phyloP scores from a whole-genome alignment of 2,329 filamentous ascomycete species.

The Ceratocystis papillata region DNA sequence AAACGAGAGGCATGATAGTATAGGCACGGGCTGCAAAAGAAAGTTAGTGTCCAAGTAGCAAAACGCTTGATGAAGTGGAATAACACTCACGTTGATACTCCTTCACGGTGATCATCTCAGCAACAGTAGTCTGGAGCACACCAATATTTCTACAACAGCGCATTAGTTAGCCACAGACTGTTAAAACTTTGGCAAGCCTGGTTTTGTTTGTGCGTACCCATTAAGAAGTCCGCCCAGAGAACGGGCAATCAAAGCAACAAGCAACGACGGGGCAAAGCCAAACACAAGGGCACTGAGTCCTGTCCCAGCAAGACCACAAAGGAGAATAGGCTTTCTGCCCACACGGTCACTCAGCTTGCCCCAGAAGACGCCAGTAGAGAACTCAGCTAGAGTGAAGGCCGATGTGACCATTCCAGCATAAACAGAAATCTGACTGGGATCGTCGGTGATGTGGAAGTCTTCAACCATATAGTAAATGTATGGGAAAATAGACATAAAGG shows the following conservation, averaged over 20 bases:
- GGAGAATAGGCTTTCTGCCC: slow-evolving; percentile 82
- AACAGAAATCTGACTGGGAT: slow-evolving; percentile 70
- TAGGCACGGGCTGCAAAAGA: slow-evolving; percentile 65
- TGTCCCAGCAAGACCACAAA: slow-evolving; percentile 82
- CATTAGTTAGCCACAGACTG: slow-evolving; percentile 13
- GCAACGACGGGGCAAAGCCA: slow-evolving; percentile 74
- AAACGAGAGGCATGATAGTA: slow-evolving; percentile 95
- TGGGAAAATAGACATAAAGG: slow-evolving; percentile 98
- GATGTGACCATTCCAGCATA: slow-evolving; percentile 96
- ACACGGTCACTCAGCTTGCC: slow-evolving; percentile 83
- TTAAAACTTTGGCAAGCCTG: background rate
- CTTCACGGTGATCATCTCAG: slow-evolving; percentile 84
- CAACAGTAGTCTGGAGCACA: slow-evolving; percentile 87
- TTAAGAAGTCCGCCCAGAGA: slow-evolving; percentile 86
- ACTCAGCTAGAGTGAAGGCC: slow-evolving; percentile 91
- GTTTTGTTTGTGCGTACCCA: slow-evolving; percentile 48
- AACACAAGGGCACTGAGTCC: slow-evolving; percentile 87
- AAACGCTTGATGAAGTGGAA: background rate
- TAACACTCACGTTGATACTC: slow-evolving; percentile 69
- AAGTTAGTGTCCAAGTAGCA: slow-evolving; percentile 27
- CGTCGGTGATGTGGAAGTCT: slow-evolving; percentile 74
- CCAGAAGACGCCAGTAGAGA: slow-evolving; percentile 86
- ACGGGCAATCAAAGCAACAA: slow-evolving; percentile 73
- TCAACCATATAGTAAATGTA: slow-evolving; percentile 98
- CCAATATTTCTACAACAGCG: slow-evolving; percentile 63